Base-by-base conservation (phyloP, 345 rosid genomes). In the Corchorus capsularis region DNA sequence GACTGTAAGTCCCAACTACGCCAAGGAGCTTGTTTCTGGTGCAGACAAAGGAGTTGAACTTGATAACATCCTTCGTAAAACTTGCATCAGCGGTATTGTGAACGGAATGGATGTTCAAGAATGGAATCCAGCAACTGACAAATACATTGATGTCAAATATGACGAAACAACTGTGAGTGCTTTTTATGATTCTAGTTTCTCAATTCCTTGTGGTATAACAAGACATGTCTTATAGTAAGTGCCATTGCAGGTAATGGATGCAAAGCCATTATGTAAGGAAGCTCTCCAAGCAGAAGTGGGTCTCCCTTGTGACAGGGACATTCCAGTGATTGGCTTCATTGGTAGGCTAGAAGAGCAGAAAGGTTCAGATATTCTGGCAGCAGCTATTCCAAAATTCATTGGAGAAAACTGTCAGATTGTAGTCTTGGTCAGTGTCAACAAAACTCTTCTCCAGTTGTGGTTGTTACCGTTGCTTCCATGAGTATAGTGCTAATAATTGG, bases 51-150 rank as follows among this genome's bases (percentile, higher is more conserved):
- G 99, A 54, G 98, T 93, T 56, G 99, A 95, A 71, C 77, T 95
- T 77, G 93, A 92, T 69, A 83, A 73, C 64, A 45, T 84, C 78
- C 75, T 87, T 62, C 92, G 99, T n/a, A 81, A 19, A 79, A 75
- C 80, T 47, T 81, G 88, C 60, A 88, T 95, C 59, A 80, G 87
- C 10, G 99, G 99, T 46, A 89, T 95, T 43, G 78, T 87, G 14
- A 95, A 95, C 35, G 99, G 99, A 54, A 93, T 95, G 98, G 98
- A 95, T 74, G 93, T 93, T 81, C 97, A 95, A 81, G 98, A 95
- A 74, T 95, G 97, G 99, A 90, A 95, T 74, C 98, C 99, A 15
- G 82, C 86, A 17, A 84, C 88, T 10, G 99, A 95, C 83, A 92
- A 89, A 73, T 84, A 89, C 88, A 86, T 89, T 34, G 86, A 77